Evolutionary conservation across 148 eudicot genomes (phyloP), one percentile per base, ranked within the genome.

Genomic region (Fallopia convolvulus): DNA sequence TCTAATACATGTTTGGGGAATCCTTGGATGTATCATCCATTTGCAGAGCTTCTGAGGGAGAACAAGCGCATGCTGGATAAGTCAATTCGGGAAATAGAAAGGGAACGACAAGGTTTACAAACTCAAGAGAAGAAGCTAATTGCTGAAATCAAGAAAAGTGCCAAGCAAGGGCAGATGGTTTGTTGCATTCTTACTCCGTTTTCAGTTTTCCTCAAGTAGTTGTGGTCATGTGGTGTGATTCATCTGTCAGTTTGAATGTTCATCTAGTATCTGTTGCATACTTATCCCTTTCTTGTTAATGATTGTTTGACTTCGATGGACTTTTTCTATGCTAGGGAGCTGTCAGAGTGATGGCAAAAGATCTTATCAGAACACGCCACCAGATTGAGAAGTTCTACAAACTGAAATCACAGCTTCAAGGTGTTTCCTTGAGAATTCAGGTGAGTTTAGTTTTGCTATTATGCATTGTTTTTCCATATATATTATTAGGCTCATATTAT

Each of bases 101-200:
- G 99, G 76, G 99, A 95, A 86, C 87, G 99, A 63, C 97, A 91
- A 75, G 99, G 99, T 32, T 84, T 95, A 73, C 99, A 95, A 82
- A 83, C 97, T 42, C 99, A 95, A 77, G 99, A 95, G 88, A 95
- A 95, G 88, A 95, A 95, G 78, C 76, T 95, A 50, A 95, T 95
- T 75, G 89, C 65, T 0, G 99, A 95, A 83, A 95, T 95, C 78
- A 95, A 95, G 86, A 95, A 95, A 82, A 95, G 90, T 78, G 99
- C 99, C 80, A 95, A 95, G 87, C 99, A 95, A 88, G 99, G 99
- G 41, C 99, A 95, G 85, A 95, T 95, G 99, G 99, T 95, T 84
- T 71, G 88, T 74, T 66, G n/a, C 23, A 60, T 71, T 50, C 8
- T 47, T 68, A 3, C 48, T 32, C 39, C 17, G 15, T 73, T 42